Conservation (phyloP, 208 protist species). For the Leishmania tarentolae region DNA sequence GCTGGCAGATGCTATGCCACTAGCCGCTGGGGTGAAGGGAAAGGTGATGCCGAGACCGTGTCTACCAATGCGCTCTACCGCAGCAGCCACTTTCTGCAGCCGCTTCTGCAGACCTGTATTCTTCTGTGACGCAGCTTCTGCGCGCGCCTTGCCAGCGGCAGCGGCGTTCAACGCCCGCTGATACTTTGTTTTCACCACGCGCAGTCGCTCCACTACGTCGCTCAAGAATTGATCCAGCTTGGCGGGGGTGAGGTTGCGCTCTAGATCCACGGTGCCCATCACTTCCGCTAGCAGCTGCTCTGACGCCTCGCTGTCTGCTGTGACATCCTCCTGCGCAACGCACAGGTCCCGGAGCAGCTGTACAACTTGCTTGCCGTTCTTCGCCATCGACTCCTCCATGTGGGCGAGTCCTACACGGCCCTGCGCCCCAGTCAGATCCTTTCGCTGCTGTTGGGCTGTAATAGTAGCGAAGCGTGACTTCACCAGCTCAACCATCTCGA, state of each 20-base stretch:
- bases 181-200: conserved; percentile 51
- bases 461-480: conserved; percentile 54
- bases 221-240: conserved; percentile 47
- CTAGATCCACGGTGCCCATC: conserved; percentile 16
- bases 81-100: conserved; percentile 36
- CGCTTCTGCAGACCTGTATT: conserved; percentile 27
- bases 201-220: conserved; percentile 59
- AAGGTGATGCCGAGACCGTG: conserved; percentile 18
- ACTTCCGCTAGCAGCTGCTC: conserved; percentile 19
- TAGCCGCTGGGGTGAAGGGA: neutral
- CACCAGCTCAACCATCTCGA: conserved; percentile 70
- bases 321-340: conserved; percentile 14
- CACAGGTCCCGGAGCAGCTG: conserved; percentile 48
- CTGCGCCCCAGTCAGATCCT: conserved; percentile 47
- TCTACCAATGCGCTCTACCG: conserved; percentile 25
- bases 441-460: conserved; percentile 57
- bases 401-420: conserved; percentile 42
- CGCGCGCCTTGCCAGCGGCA: conserved; percentile 42
- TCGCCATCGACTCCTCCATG: conserved; percentile 47
- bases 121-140: conserved; percentile 49
- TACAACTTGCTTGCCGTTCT: conserved; percentile 40
- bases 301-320: neutral
- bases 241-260: conserved; percentile 19
- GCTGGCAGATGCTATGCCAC: neutral
- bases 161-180: conserved; percentile 40